These are phyloP conservation scores for Pulveroboletus sp. DNA, from an alignment of 768 basidiomycete species.

Conservation along the genomic window DNA sequence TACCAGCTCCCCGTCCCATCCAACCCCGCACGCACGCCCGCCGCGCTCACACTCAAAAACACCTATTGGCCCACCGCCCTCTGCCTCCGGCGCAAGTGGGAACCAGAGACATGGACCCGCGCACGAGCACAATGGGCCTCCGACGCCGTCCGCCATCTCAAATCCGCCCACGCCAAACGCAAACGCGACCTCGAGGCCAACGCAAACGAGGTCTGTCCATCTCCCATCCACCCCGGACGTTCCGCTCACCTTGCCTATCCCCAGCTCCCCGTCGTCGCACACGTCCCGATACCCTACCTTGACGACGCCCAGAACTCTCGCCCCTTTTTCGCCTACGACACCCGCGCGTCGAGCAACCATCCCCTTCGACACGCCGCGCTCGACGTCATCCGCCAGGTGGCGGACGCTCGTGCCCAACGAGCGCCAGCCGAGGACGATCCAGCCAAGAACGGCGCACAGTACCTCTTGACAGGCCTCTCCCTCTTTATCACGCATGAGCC, in stretches of 20 bases:
- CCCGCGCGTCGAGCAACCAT: constrained; percentile 60
- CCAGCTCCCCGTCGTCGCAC: constrained; percentile 73
- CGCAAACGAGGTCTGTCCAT: constrained; percentile 66
- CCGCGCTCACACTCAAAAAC: constrained; percentile 63
- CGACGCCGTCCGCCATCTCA: constrained; percentile 54
- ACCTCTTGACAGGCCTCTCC: constrained; percentile 79
- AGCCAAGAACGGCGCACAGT: constrained; percentile 64
- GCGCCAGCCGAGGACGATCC: constrained; percentile 13
- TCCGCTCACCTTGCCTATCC: no score
- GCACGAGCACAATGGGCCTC: constrained; percentile 72
- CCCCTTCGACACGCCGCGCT: constrained; percentile 84
- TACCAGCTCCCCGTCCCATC: constrained; percentile 61
- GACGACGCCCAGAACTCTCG: constrained; percentile 26
- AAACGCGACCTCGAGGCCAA: constrained; percentile 12
- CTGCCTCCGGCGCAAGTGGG: constrained; percentile 63
- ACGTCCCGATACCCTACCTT: constrained; percentile 58
- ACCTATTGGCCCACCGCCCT: constrained; percentile 85
- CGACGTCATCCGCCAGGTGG: constrained; percentile 66
- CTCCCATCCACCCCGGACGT: neutral
- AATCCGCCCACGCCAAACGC: constrained; percentile 48
- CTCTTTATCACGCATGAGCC: constrained; percentile 95
- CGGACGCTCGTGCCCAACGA: constrained; percentile 45
- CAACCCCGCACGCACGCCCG: constrained; percentile 60
- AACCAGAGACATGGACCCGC: constrained; percentile 62
- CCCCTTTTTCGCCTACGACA: constrained; percentile 62